Percentiles rank a stretch among this genome's conserved stretches.
phyloP scores from a whole-genome alignment of 2,329 filamentous ascomycete species.

The Davidsoniella australis region DNA sequence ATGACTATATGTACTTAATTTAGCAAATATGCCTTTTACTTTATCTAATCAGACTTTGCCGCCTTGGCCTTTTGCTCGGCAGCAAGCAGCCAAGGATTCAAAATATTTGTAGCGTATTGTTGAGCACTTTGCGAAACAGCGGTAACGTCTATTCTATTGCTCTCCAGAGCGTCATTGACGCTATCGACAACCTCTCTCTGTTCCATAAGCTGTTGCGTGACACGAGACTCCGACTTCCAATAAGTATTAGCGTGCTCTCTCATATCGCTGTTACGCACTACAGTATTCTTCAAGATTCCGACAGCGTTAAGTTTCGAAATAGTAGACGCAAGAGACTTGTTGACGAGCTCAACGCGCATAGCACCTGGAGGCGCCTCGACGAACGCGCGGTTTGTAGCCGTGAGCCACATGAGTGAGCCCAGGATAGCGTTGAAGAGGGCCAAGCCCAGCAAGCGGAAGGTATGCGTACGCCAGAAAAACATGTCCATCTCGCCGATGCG shows the following conservation, averaged over 20 bases:
- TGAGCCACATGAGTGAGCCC: conserved; percentile 53
- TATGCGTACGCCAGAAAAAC: conserved; percentile 53
- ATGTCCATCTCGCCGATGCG: conserved; percentile 47
- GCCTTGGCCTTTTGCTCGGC: conserved; percentile 9
- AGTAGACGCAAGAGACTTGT: conserved; percentile 38
- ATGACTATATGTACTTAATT: too few species aligned
- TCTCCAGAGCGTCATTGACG: conserved; percentile 48
- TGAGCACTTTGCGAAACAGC: conserved; percentile 47
- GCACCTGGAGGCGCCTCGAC: conserved; percentile 41
- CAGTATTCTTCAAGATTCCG: conserved; percentile 64
- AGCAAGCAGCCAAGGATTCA: conserved; percentile 14
- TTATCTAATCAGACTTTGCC: background rate
- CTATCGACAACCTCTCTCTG: conserved; percentile 58
- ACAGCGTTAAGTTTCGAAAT: conserved; percentile 54
- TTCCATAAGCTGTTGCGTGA: conserved; percentile 62
- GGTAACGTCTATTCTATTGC: conserved; percentile 41
- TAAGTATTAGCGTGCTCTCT: conserved; percentile 51
- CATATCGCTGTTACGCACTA: conserved; percentile 55
- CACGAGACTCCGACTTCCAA: conserved; percentile 60
- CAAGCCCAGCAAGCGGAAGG: conserved; percentile 46
- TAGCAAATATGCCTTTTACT: background rate
- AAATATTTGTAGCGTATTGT: conserved; percentile 32
- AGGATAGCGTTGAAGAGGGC: conserved; percentile 46
- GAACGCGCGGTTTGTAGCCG: conserved; percentile 66
- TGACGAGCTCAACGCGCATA: conserved; percentile 46